Evolutionary conservation across 2,329 filamentous ascomycete species (phyloP).

Genomic region (Fusarium sp.): DNA sequence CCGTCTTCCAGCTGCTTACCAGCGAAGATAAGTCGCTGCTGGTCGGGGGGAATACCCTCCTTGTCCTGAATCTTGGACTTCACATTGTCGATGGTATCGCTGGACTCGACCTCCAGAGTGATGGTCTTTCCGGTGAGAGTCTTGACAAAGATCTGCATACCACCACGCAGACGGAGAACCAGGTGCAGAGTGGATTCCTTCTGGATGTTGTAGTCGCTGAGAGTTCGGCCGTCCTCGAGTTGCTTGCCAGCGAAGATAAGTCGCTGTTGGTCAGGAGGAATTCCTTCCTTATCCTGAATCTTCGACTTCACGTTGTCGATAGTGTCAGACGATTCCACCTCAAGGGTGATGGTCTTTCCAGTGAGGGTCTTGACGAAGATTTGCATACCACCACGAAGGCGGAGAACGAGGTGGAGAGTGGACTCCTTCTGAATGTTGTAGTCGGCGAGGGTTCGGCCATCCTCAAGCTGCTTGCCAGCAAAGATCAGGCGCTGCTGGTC

Average conservation of each 20-base stretch:
- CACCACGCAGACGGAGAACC: constrained; percentile 84
- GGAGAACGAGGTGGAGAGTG: constrained; percentile 86
- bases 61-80: constrained; percentile 99
- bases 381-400: constrained; percentile 90
- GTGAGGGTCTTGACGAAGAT: constrained; percentile 90
- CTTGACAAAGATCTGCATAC: constrained; percentile 84
- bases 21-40: constrained; percentile 95
- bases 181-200: constrained; percentile 87
- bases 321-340: constrained; percentile 89
- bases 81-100: constrained; percentile 95
- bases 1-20: constrained; percentile 97
- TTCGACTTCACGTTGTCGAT: constrained; percentile 96
- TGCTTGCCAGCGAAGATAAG: constrained; percentile 96
- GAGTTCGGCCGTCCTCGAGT: constrained; percentile 89
- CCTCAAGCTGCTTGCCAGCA: constrained; percentile 94
- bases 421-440: constrained; percentile 98
- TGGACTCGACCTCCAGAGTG: constrained; percentile 89
- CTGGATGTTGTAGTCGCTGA: constrained; percentile 97
- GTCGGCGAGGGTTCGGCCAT: constrained; percentile 88
- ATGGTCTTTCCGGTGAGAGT: constrained; percentile 95
- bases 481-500: constrained; percentile 97
- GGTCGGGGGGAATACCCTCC: constrained; percentile 96
- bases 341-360: constrained; percentile 93
- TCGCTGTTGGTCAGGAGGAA: constrained; percentile 94
- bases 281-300: constrained; percentile 94